Conservation (phyloP, 2,329 filamentous ascomycete genomes). For the Hansfordia pulvinata region DNA sequence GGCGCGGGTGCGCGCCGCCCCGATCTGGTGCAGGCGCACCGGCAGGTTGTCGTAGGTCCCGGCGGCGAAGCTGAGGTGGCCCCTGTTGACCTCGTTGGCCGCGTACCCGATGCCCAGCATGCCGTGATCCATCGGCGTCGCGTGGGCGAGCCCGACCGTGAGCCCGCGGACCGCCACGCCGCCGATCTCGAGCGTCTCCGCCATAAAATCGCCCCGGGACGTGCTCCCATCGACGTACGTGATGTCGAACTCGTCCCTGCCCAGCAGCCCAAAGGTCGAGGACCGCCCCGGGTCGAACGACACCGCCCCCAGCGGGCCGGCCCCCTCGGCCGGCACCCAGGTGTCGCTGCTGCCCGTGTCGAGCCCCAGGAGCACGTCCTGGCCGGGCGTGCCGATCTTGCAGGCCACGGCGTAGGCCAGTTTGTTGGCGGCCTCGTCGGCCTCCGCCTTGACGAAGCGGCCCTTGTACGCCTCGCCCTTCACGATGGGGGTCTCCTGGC, state of each 20-base stretch:
- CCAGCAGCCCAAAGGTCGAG: constrained; percentile 28
- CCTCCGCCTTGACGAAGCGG: too few relatives aligned
- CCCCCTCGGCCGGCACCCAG: constrained; percentile 35
- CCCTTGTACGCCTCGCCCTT: too few relatives aligned
- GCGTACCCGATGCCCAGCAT: constrained; percentile 48
- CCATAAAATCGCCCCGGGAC: constrained; percentile 43
- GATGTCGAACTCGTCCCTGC: constrained; percentile 36
- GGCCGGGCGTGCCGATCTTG: constrained; percentile 40
- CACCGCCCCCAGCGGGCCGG: constrained; percentile 23
- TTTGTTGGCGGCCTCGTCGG: too few relatives aligned
- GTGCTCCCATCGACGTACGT: constrained; percentile 47
- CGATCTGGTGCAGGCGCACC: constrained; percentile 46
- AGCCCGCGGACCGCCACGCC: constrained; percentile 35
- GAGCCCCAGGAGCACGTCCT: constrained; percentile 42
- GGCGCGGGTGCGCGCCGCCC: constrained; percentile 50
- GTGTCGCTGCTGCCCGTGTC: constrained; percentile 55
- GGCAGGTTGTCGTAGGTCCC: constrained; percentile 45
- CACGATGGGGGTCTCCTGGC: too few relatives aligned
- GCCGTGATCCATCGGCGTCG: constrained; percentile 42
- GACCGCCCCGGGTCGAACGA: constrained; percentile 26
- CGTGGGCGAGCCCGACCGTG: constrained; percentile 42
- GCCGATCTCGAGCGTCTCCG: constrained; percentile 41
- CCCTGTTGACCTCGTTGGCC: constrained; percentile 34
- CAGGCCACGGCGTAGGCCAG: constrained; percentile 46
- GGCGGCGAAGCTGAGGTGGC: constrained; percentile 9